Evolutionary conservation across 2,329 filamentous ascomycete genomes (phyloP), one percentile per base, ranked within the genome.

Genomic region (Diaporthe batatas): DNA sequence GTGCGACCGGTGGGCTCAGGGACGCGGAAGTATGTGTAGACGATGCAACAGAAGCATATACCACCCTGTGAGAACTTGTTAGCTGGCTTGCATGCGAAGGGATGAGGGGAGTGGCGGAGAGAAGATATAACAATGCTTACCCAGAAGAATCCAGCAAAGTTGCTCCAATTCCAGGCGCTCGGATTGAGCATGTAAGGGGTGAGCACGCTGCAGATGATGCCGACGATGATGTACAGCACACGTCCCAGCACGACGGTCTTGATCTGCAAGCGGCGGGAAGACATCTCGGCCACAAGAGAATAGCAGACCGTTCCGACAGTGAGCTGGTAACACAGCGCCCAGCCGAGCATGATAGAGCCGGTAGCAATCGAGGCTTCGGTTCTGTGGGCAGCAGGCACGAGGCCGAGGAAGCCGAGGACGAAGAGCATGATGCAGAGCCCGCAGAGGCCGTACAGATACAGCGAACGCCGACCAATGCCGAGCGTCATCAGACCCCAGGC

Each of bases 101-200:
- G 32, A 21, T 62, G 57, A 62, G 18, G 65, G 3, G 68, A 51
- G 11, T n/a, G 47, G 47, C 10, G 47, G n/a, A 34, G 16, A 6
- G 8, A 47, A 49, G 29, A n/a, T 5, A 21, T n/a, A 16, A 42
- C 36, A 34, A 11, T 42, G 78, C 85, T 78, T 80, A 88, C 83
- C 93, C 94, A 94, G 86, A 97, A 97, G 84, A 97, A 97, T 36
- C 95, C 94, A 0, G 94, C 90, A 78, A 89, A 96, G 83, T 96
- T 96, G 74, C 90, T 87, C 95, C 94, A 98, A 82, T 97, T 86
- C 95, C 95, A 98, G 0, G 91, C 92, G 1, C 86, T 88, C 0
- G 95, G 94, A 83, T 98, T 98, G 54, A 97, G 88, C 95, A 98
- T 98, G 83, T 97, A 97, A 0, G 95, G 95, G 0, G 94, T 97